Percentiles rank a stretch among this genome's conserved stretches.
Evolutionary conservation across 345 rosid genomes (phyloP).

Genomic region (Populus alba): DNA sequence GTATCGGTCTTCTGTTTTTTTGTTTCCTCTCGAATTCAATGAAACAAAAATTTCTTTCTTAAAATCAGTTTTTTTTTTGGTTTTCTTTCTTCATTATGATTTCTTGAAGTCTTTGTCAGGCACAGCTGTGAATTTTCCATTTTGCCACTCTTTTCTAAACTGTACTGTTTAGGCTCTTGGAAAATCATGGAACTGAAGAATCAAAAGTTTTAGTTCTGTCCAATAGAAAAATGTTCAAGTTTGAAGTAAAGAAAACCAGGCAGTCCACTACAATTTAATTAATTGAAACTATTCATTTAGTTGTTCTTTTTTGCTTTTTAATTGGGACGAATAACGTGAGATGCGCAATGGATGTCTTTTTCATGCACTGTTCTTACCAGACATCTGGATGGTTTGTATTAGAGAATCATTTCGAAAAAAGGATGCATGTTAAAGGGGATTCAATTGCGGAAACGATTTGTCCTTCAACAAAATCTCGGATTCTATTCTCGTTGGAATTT

Average conservation of each 20-base stretch:
- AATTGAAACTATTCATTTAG: neutral
- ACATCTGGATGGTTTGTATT: neutral
- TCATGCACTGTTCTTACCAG: neutral
- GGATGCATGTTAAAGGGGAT: neutral
- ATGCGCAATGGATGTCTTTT: neutral
- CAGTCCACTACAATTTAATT: neutral
- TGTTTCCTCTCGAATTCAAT: neutral
- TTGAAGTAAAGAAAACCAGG: neutral
- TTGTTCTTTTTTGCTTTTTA: neutral
- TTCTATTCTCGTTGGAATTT: neutral
- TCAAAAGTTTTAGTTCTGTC: neutral
- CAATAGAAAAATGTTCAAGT: neutral
- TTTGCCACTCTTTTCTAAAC: neutral
- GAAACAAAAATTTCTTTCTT: neutral
- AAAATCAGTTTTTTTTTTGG: neutral
- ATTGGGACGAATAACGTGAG: neutral
- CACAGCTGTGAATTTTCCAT: neutral
- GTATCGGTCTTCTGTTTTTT: neutral
- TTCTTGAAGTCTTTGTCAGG: neutral
- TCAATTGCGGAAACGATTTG: neutral
- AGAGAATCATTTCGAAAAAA: conserved; percentile 2
- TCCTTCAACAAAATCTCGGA: neutral
- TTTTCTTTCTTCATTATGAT: neutral
- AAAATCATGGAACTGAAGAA: neutral
- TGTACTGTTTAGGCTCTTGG: neutral